Evolutionary conservation across 2,329 filamentous ascomycete species (phyloP).

Genomic region (Aspergillus persii): DNA sequence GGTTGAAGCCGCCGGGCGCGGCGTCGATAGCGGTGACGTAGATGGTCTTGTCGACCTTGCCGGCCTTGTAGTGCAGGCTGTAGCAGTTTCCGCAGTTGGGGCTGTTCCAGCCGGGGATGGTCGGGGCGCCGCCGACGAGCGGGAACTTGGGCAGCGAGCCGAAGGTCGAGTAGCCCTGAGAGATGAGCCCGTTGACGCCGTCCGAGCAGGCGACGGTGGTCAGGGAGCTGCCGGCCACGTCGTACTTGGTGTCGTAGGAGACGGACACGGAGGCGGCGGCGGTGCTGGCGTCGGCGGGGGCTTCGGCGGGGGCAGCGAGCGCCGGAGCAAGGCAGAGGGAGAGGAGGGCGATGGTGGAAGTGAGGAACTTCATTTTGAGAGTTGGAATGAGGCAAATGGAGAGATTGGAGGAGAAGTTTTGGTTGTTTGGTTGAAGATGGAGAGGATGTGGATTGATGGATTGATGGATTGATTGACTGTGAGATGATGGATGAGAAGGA

Average conservation of each 20-base stretch:
- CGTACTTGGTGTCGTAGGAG: conserved; percentile 71
- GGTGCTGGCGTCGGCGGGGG: conserved; percentile 10
- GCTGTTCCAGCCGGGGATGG: conserved; percentile 48
- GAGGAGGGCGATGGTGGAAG: conserved; percentile 20
- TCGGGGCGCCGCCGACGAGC: conserved; percentile 50
- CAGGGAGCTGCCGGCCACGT: conserved; percentile 57
- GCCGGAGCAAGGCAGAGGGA: conserved; percentile 23
- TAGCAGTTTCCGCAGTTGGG: conserved; percentile 55
- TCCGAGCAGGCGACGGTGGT: conserved; percentile 48
- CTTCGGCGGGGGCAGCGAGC: conserved; percentile 20
- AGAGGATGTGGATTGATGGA: background rate
- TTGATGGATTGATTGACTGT: background rate
- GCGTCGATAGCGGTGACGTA: conserved; percentile 51
- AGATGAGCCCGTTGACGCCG: conserved; percentile 34
- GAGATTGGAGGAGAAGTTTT: background rate
- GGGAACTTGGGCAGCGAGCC: conserved; percentile 48
- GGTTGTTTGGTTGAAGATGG: background rate
- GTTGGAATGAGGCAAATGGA: background rate
- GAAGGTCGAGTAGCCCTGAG: conserved; percentile 39
- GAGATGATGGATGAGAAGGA: background rate
- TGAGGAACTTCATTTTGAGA: conserved; percentile 28
- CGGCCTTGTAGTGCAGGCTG: conserved; percentile 46
- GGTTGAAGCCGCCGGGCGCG: conserved; percentile 47
- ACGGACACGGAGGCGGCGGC: conserved; percentile 44
- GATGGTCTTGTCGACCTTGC: conserved; percentile 40